phyloP scores from a whole-genome alignment of 129 eudicot species.

The Escallonia herrerae region DNA sequence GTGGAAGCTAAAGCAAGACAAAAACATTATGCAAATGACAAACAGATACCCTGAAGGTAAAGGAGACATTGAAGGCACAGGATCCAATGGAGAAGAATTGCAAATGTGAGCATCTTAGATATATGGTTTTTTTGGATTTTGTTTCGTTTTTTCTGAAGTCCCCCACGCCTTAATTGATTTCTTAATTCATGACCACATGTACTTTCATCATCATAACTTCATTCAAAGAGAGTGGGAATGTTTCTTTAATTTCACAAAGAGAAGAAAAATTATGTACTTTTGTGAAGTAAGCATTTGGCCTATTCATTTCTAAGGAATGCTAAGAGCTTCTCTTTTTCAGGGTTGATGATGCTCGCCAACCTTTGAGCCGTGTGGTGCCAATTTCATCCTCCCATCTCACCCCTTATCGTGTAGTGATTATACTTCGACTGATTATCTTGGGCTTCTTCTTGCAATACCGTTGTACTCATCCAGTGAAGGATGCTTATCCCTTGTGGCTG shows the following conservation, averaged over 20 bases:
- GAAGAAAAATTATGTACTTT: too few species aligned
- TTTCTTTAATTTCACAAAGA: too few species aligned
- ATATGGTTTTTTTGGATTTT: neutral
- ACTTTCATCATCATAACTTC: too few species aligned
- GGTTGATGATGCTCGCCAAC: constrained; percentile 78
- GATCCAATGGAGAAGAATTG: constrained; percentile 85
- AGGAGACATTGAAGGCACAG: constrained; percentile 84
- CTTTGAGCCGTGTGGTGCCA: constrained; percentile 79
- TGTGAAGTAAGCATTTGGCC: neutral
- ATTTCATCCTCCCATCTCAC: constrained; percentile 64
- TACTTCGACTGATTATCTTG: constrained; percentile 62
- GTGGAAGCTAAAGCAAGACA: constrained; percentile 84
- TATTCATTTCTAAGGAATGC: neutral
- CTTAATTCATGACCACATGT: too few species aligned
- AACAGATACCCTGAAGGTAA: constrained; percentile 67
- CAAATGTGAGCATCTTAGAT: constrained; percentile 52
- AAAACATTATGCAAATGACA: constrained; percentile 48
- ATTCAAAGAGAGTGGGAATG: too few species aligned
- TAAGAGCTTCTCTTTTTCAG: constrained; percentile 26
- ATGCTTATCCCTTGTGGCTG: constrained; percentile 86
- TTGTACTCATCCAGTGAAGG: constrained; percentile 71
- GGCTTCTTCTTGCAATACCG: constrained; percentile 84
- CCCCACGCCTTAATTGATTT: too few species aligned
- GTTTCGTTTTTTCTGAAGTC: neutral
- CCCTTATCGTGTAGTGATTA: constrained; percentile 69